Evolutionary conservation across 208 protist genomes (phyloP).

Genomic region (Trypanosoma melophagium): DNA sequence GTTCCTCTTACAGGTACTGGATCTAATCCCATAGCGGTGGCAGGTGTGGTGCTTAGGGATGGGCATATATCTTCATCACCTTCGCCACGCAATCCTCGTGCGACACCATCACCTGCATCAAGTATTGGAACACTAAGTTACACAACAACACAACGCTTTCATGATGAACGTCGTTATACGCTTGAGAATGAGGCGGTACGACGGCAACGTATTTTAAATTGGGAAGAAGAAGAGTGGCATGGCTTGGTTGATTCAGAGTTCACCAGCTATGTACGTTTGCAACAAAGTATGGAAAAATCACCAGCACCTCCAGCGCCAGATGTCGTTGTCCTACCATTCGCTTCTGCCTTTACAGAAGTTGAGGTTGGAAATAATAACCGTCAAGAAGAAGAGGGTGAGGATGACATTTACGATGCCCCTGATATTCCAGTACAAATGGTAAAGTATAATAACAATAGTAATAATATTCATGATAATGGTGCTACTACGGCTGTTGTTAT

Average conservation of each 20-base stretch:
- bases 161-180: slow-evolving; percentile 62
- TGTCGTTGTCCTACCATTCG: slow-evolving; percentile 15
- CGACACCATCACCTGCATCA: no score
- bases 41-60: no score
- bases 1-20: no score
- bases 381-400: neutral
- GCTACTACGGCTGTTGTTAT: no score
- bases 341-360: no score
- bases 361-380: neutral
- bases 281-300: neutral
- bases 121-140: slow-evolving; percentile 45
- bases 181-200: slow-evolving; percentile 55
- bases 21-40: no score
- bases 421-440: neutral
- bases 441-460: neutral
- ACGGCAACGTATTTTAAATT: slow-evolving; percentile 65
- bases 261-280: slow-evolving; percentile 7
- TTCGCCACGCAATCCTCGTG: neutral
- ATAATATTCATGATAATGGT: neutral
- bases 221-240: slow-evolving; percentile 71
- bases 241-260: slow-evolving; percentile 21
- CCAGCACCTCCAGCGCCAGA: neutral
- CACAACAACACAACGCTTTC: slow-evolving; percentile 75
- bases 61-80: neutral
- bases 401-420: slow-evolving; percentile 20